These are phyloP conservation scores for Claviceps sp. DNA, from an alignment of 2,329 filamentous ascomycete genomes.

Conservation along the genomic window DNA sequence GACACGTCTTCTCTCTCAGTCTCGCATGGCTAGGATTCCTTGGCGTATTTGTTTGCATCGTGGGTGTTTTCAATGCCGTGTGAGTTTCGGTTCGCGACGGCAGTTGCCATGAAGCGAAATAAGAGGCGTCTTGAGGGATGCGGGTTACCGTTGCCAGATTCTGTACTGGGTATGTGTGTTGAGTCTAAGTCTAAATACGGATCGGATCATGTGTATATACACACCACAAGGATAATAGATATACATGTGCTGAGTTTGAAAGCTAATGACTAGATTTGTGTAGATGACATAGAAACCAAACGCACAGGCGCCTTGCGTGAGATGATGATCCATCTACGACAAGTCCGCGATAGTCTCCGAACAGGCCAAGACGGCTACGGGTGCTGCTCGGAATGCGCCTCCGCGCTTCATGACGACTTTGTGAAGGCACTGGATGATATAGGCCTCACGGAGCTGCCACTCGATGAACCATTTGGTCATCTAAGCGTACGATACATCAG, in stretches of 20 bases:
- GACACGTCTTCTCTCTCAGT: not conserved
- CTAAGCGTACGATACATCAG: not conserved
- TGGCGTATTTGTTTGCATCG: not conserved
- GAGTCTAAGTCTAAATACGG: too few relatives aligned
- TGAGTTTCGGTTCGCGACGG: too few relatives aligned
- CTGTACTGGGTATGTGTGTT: not conserved
- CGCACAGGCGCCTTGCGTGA: not conserved
- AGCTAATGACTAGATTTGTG: not conserved
- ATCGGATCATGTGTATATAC: not conserved
- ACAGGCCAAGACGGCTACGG: rapidly evolving
- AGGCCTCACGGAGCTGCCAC: not conserved
- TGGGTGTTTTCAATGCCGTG: not conserved
- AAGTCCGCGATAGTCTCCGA: not conserved
- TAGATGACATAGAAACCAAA: not conserved
- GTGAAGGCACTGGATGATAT: not conserved
- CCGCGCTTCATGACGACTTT: not conserved
- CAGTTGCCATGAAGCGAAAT: too few relatives aligned
- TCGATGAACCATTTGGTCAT: not conserved
- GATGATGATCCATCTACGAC: rapidly evolving
- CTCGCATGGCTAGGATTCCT: not conserved
- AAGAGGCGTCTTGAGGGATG: too few relatives aligned
- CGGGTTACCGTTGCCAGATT: not conserved
- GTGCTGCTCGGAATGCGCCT: not conserved
- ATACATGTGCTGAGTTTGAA: not conserved
- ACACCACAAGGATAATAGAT: too few relatives aligned